A percentile compares a stretch with the other conserved stretches of the same genome.
Conservation (phyloP, 2,329 filamentous ascomycete species). For the Xylaria sp. region DNA sequence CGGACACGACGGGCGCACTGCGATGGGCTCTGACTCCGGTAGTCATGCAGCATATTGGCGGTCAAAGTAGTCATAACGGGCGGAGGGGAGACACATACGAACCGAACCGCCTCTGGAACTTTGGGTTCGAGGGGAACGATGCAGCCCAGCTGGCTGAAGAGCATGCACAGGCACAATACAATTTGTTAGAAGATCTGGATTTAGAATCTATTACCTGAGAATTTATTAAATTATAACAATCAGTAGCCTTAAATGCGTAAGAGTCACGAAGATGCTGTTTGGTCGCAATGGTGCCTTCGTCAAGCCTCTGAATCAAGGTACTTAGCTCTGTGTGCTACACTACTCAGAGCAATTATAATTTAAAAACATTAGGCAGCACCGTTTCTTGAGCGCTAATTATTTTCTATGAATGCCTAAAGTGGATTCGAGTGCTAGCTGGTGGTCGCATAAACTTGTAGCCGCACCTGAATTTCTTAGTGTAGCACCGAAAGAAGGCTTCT, state of each 20-base stretch:
- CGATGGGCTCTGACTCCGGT: slow-evolving; percentile 39
- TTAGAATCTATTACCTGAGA: neutral
- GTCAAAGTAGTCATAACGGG: slow-evolving; percentile 36
- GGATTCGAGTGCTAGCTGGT: neutral
- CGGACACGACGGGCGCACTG: slow-evolving; percentile 26
- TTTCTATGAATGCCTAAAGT: neutral
- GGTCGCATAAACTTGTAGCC: no score
- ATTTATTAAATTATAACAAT: no score
- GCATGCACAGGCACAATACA: slow-evolving; percentile 14
- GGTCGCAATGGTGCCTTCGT: neutral
- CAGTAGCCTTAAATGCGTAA: no score
- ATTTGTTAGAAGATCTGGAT: neutral
- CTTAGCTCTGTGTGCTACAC: neutral
- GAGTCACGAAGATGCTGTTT: no score
- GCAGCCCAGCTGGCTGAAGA: slow-evolving; percentile 32
- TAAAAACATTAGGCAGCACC: no score
- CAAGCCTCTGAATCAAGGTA: no score
- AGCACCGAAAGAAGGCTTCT: no score
- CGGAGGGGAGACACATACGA: slow-evolving; percentile 25
- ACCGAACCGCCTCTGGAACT: slow-evolving; percentile 29
- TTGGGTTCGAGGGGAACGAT: slow-evolving; percentile 35
- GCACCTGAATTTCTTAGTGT: no score
- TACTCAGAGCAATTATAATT: no score
- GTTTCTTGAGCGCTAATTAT: no score
- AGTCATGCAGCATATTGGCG: slow-evolving; percentile 40